Evolutionary conservation across 306 rosid species (phyloP).

Genomic region (Trifolium fragiferum): DNA sequence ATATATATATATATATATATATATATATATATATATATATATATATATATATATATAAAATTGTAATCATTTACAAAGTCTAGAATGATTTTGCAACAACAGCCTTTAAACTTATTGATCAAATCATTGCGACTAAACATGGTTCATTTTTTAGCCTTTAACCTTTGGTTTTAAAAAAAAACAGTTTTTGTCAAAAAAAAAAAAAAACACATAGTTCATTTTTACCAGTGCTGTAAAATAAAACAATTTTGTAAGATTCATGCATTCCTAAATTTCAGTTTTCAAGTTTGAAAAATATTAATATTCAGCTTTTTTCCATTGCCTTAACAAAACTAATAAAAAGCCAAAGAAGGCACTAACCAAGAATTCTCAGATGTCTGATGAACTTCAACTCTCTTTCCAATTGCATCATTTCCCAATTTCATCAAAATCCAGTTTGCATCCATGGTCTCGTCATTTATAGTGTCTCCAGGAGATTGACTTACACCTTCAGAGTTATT

Average conservation of each 20-base stretch:
- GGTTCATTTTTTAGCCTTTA: background rate
- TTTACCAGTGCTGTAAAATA: conserved; percentile 18
- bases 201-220: background rate
- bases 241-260: background rate
- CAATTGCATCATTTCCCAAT: conserved; percentile 92
- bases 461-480: conserved; percentile 59
- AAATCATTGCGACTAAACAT: background rate
- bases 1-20: background rate
- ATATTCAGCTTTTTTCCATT: background rate
- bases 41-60: background rate
- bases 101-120: background rate
- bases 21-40: background rate
- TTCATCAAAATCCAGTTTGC: conserved; percentile 96
- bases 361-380: conserved; percentile 84
- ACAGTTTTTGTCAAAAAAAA: too few relatives aligned
- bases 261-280: conserved; percentile 15
- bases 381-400: conserved; percentile 98
- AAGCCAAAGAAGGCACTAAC: conserved; percentile 53
- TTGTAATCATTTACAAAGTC: conserved; percentile 14
- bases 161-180: too few relatives aligned
- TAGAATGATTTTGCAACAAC: background rate
- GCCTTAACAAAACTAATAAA: conserved; percentile 5
- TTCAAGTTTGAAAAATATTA: conserved; percentile 14
- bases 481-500: conserved; percentile 56
- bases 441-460: conserved; percentile 86